Evolutionary conservation across 2,329 filamentous ascomycete species (phyloP), one percentile per base, ranked within the genome.

Genomic region (Passalora sequoiae): DNA sequence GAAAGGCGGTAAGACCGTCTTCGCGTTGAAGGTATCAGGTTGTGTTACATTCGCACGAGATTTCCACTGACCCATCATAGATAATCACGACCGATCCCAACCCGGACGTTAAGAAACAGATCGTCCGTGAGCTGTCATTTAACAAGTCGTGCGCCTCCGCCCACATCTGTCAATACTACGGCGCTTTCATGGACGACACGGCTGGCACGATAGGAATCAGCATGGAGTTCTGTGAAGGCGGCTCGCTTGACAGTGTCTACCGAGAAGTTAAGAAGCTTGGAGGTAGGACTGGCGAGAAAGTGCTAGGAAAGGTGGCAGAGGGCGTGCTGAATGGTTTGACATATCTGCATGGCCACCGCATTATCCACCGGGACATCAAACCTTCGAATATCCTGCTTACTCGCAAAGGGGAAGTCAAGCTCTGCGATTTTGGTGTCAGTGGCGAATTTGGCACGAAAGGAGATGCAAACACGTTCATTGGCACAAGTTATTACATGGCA

Each of bases 401-500:
- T 63, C 84, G 91, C 49, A 82, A 86, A 54, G 92, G 92, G 24
- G 86, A 94, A 58, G 91, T 98, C 54, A 98, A 98, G 70, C 80
- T 98, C 12, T 98, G 92, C 70, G 92, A 98, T 69, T 98, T 98
- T 64, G 92, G 92, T 57, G 92, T 98, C 36, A 94, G 86, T 46
- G 92, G 92, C 54, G 92, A 97, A 66, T 97, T 97, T 62, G 94
- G 92, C 53, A 98, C 92, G 38, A 97, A 98, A 67, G 92, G 92
- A 41, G 92, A 97, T 64, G 92, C 92, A 53, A 96, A 97, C 66
- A 98, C 92, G 0, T 98, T 98, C 62, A 98, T 98, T 62, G 92
- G 92, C 51, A 98, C 92, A 9, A 94, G 87, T 49, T 98, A 97
- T 66, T 98, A 98, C 73, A 98, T 98, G 92, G 92, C 92, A 3